These are phyloP conservation scores for Serendipita sp. DNA, from an alignment of 768 basidiomycete genomes.

Conservation along the genomic window DNA sequence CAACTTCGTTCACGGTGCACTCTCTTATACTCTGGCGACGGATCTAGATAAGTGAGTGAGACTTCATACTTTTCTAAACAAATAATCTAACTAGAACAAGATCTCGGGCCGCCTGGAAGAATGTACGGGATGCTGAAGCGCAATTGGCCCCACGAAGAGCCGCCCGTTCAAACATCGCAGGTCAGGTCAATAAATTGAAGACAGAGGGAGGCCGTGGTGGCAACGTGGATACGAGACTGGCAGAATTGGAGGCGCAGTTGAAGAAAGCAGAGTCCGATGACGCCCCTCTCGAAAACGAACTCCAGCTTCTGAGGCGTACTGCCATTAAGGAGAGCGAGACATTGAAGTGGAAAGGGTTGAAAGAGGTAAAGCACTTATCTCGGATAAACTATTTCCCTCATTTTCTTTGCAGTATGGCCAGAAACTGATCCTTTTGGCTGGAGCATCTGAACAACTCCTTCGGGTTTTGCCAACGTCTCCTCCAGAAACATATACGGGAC, in stretches of 20 bases:
- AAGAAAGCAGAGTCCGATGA: slow-evolving; percentile 48
- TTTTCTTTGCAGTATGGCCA: slow-evolving; percentile 46
- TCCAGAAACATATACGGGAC: slow-evolving; percentile 44
- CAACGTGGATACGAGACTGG: slow-evolving; percentile 42
- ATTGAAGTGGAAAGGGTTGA: slow-evolving; percentile 63
- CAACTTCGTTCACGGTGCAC: slow-evolving; percentile 57
- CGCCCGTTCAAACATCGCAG: slow-evolving; percentile 36
- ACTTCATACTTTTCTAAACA: background rate
- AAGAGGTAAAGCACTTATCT: slow-evolving; percentile 36
- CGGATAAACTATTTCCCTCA: background rate
- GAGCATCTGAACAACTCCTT: slow-evolving; percentile 49
- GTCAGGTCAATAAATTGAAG: slow-evolving; percentile 48
- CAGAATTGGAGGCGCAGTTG: slow-evolving; percentile 55
- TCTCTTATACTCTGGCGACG: slow-evolving; percentile 40
- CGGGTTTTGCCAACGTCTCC: slow-evolving; percentile 50
- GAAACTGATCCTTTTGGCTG: slow-evolving; percentile 55
- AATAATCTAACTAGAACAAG: background rate
- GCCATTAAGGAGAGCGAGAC: slow-evolving; percentile 59
- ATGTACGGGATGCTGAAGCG: slow-evolving; percentile 52
- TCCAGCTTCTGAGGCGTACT: slow-evolving; percentile 58
- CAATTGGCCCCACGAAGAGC: slow-evolving; percentile 44
- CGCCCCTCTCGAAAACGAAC: slow-evolving; percentile 46
- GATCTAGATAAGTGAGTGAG: slow-evolving; percentile 38
- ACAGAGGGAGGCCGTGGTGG: slow-evolving; percentile 42
- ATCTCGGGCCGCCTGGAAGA: slow-evolving; percentile 44